Evolutionary conservation across 1,284 basidiomycete species (phyloP), one percentile per base, ranked within the genome.

Genomic region (Leccinum colubrinum): DNA sequence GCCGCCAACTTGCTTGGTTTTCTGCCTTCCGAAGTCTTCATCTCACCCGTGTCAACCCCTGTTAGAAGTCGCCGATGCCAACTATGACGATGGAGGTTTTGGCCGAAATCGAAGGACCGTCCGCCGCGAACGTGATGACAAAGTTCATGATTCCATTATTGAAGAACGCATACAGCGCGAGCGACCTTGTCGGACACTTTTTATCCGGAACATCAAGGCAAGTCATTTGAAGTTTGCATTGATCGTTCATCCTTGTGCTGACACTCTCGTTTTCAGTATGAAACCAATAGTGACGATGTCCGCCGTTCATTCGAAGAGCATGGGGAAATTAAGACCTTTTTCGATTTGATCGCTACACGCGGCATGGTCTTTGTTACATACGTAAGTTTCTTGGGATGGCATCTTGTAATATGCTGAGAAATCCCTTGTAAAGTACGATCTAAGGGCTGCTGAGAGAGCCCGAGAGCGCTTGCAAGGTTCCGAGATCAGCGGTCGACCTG

Each of bases 351-450:
- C 65, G 85, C 87, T 56, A 96, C 93, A 37, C 86, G 97, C 63
- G 97, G 97, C 17, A 96, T 99, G 90, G 91, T 97, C 5, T 99
- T 99, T 77, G 91, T 98, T 59, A 98, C 96, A 58, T 99, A 93
- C 74, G 95, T 97, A 79, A 85, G 95, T 85, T 12, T 20, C 46
- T 39, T 37, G n/a, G 55, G 55, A 51, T 30, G 22, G 15, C 30
- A 25, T 25, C 12, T 39, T 39, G 57, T 39, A 62, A 15, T 59
- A 55, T 61, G 17, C 63, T 67, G 58, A 65, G 57, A 55, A 46
- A 30, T 20, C 4, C 2, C 2, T 59, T 46, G 15, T 68, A 59
- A 70, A 97, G 95, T 98, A 81, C 74, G 97, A 98, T 75, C 77
- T 97, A 17, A 86, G 97, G 63, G 91, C 94, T 51, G 95, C 97